Evolutionary conservation across 345 rosid genomes (phyloP).

Genomic region (sweet orange (Citrus sinensis)): DNA sequence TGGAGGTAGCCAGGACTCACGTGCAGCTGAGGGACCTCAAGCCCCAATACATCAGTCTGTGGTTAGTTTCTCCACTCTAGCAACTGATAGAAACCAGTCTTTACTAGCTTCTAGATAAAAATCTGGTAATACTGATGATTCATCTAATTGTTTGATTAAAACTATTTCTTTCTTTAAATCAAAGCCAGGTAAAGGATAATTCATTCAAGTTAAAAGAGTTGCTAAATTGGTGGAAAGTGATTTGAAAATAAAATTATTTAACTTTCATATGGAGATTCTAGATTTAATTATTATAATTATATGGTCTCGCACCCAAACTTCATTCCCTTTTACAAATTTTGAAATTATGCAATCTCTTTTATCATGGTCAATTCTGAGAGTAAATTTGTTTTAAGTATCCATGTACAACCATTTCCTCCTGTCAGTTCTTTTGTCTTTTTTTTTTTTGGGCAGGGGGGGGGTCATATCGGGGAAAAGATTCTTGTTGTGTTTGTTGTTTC

Average conservation of each 20-base stretch:
- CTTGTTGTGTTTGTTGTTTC: background rate
- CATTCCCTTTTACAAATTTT: background rate
- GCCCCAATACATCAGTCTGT: conserved; percentile 31
- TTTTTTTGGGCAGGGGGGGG: too few species aligned
- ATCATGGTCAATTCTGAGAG: background rate
- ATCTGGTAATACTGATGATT: background rate
- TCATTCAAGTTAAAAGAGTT: too few species aligned
- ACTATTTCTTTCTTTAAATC: background rate
- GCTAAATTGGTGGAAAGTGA: too few species aligned
- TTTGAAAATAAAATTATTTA: too few species aligned
- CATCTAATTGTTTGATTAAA: background rate
- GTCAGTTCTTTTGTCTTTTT: background rate
- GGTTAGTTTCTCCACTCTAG: conserved; percentile 36
- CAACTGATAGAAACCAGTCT: background rate
- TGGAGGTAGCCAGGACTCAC: conserved; percentile 41
- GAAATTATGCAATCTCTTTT: background rate
- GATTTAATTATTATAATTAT: background rate
- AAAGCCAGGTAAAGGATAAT: too few species aligned
- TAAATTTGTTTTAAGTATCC: background rate
- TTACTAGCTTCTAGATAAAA: background rate
- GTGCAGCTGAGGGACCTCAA: conserved; percentile 36
- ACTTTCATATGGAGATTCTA: too few species aligned
- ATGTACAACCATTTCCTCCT: background rate
- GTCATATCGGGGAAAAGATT: background rate
- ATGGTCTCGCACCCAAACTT: background rate